Conservation (phyloP, 345 rosid genomes). For the Eutrema heterophyllum region DNA sequence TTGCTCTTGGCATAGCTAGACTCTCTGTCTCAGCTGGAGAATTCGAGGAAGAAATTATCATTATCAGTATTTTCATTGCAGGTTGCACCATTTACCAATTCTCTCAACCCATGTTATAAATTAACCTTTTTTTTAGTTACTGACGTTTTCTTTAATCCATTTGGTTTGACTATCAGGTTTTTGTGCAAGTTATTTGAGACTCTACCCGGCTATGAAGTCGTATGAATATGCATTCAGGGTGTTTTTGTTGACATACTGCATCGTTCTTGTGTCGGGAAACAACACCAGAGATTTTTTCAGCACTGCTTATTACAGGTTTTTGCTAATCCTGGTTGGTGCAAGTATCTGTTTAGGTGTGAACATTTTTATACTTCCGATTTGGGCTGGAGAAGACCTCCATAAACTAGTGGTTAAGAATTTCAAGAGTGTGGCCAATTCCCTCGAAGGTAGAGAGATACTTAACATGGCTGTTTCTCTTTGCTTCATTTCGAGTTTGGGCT, state of each 20-base stretch:
- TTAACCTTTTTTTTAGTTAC: background rate
- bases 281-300: slow-evolving; percentile 42
- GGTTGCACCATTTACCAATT: slow-evolving; percentile 34
- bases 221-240: slow-evolving; percentile 88
- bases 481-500: background rate
- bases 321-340: slow-evolving; percentile 68
- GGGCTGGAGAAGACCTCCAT: slow-evolving; percentile 95
- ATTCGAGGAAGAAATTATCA: slow-evolving; percentile 48
- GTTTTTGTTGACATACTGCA: slow-evolving; percentile 84
- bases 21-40: slow-evolving; percentile 44
- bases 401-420: slow-evolving; percentile 85
- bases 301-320: slow-evolving; percentile 60
- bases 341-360: slow-evolving; percentile 56
- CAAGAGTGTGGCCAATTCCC: slow-evolving; percentile 69
- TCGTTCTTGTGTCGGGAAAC: slow-evolving; percentile 75
- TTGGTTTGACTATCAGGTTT: slow-evolving; percentile 39
- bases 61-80: slow-evolving; percentile 72
- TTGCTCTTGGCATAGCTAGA: slow-evolving; percentile 81
- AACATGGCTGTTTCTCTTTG: background rate
- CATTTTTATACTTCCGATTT: slow-evolving; percentile 66
- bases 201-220: slow-evolving; percentile 68
- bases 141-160: background rate
- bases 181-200: slow-evolving; percentile 54
- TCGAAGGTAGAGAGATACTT: slow-evolving; percentile 53
- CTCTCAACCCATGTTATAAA: background rate